These are phyloP conservation scores for Leavenworthia alabamica DNA, from an alignment of 345 rosid species.

Conservation along the genomic window DNA sequence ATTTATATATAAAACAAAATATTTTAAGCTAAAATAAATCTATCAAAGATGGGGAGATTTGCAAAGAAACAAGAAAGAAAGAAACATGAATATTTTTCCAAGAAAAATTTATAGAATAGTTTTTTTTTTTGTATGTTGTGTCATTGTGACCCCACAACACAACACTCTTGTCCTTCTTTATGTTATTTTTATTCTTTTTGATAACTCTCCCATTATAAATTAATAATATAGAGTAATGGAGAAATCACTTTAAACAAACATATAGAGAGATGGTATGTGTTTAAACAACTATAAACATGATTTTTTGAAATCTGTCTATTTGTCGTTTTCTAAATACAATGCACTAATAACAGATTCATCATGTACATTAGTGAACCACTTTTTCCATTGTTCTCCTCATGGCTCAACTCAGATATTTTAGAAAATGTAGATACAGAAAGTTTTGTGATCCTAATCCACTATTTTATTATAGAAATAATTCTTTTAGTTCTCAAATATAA, in stretches of 20 bases:
- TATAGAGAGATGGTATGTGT: not conserved
- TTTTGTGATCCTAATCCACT: not conserved
- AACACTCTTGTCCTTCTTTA: not conserved
- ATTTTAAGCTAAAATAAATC: not conserved
- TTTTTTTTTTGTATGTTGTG: not conserved
- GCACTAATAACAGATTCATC: not conserved
- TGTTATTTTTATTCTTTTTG: not conserved
- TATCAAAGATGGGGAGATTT: no score
- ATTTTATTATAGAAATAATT: not conserved
- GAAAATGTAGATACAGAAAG: not conserved
- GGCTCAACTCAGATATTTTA: not conserved
- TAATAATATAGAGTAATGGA: not conserved
- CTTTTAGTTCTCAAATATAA: not conserved
- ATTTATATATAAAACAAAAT: not conserved
- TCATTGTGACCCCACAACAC: slow-evolving; percentile 19
- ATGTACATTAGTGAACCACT: not conserved
- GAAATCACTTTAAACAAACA: not conserved
- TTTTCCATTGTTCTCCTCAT: not conserved
- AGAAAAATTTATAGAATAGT: not conserved
- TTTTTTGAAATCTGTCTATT: not conserved
- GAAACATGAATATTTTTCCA: not conserved
- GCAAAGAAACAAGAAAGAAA: not conserved
- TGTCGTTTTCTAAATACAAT: slow-evolving; percentile 9
- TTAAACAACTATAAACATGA: not conserved
- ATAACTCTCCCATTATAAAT: not conserved